Percentiles rank a stretch among this genome's conserved stretches.
Conservation (phyloP, 2,329 filamentous ascomycete genomes). For the Juglanconis oblonga region DNA sequence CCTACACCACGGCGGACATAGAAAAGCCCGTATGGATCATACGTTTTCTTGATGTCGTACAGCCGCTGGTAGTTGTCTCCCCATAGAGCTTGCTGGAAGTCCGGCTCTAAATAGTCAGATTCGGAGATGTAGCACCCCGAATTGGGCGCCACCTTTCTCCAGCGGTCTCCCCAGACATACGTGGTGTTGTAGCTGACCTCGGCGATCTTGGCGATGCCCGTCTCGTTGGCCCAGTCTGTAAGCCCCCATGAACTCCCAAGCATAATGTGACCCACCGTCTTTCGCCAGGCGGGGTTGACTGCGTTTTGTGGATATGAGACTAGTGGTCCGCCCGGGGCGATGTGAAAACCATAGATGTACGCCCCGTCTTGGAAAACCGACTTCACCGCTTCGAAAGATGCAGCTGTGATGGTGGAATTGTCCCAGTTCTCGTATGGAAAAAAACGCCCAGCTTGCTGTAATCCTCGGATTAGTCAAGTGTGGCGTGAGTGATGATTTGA, state of each 20-base stretch:
- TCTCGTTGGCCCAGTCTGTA: background rate
- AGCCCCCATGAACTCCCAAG: conserved; percentile 23
- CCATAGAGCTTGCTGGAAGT: conserved; percentile 29
- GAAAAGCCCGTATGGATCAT: conserved; percentile 34
- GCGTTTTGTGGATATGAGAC: conserved; percentile 32
- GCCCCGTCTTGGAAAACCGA: conserved; percentile 26
- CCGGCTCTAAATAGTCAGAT: conserved; percentile 30
- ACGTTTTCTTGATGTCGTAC: conserved; percentile 35
- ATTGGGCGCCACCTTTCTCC: conserved; percentile 26
- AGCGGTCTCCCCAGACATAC: conserved; percentile 21
- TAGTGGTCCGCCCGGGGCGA: conserved; percentile 9
- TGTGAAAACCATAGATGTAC: conserved; percentile 30
- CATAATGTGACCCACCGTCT: conserved; percentile 35
- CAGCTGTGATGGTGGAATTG: conserved; percentile 23
- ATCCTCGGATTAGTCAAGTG: background rate
- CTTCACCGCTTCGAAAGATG: conserved; percentile 25
- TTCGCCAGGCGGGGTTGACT: conserved; percentile 49
- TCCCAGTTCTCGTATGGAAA: conserved; percentile 33
- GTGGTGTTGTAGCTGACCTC: conserved; percentile 26
- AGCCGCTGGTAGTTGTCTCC: conserved; percentile 29
- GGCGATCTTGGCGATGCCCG: background rate
- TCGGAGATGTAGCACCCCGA: conserved; percentile 34
- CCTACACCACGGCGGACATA: conserved; percentile 25
- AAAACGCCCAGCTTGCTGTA: conserved; percentile 29
- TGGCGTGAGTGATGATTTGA: background rate